Evolutionary conservation across 768 basidiomycete species (phyloP).

Genomic region (Pleurotus cornucopiae): DNA sequence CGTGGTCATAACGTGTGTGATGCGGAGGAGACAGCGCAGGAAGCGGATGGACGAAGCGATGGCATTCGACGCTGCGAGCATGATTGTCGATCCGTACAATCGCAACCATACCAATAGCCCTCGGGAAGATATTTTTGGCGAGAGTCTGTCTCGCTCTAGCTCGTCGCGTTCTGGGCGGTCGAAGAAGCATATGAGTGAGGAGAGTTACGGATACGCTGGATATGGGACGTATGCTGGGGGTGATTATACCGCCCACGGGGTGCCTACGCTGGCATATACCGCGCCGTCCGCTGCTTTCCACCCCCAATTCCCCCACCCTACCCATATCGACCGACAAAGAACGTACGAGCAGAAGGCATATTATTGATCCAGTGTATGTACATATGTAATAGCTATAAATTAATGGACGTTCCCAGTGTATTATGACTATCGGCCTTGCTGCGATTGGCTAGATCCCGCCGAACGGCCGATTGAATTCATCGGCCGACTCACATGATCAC

Average conservation of each 20-base stretch:
- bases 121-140: not conserved
- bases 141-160: not conserved
- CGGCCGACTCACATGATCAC: not conserved
- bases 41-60: conserved; percentile 41
- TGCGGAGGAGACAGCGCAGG: conserved; percentile 46
- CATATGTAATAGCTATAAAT: not conserved
- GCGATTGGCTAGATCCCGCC: not conserved
- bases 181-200: conserved; percentile 5
- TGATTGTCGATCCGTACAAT: conserved; percentile 9
- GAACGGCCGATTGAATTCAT: not conserved
- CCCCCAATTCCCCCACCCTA: not conserved
- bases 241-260: not conserved
- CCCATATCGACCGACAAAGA: conserved; percentile 4
- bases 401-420: not conserved
- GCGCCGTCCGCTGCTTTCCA: conserved; percentile 1
- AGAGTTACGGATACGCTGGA: conserved; percentile 1
- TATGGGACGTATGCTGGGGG: not conserved
- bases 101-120: not conserved
- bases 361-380: not conserved
- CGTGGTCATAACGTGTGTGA: conserved; percentile 35
- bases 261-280: not conserved
- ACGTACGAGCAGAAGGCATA: not conserved
- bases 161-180: not conserved
- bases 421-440: not conserved
- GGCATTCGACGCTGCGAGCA: conserved; percentile 43